Percentiles rank a stretch among this genome's conserved stretches.
Evolutionary conservation across 2,329 filamentous ascomycete species (phyloP).

Genomic region (Pyrenochaeta sp.): DNA sequence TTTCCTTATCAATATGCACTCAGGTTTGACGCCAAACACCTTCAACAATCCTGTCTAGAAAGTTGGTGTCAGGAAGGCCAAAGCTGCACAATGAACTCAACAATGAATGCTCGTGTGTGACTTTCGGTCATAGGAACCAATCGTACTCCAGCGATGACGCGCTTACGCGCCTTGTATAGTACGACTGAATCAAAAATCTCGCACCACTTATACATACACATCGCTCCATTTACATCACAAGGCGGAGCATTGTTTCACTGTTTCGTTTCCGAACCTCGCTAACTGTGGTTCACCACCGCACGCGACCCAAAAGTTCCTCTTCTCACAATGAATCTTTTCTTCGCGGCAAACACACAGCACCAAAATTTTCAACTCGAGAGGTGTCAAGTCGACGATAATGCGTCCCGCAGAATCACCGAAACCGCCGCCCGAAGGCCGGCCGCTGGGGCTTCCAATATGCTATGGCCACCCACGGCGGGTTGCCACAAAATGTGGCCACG

Average conservation of each 20-base stretch:
- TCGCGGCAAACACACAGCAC: constrained; percentile 13
- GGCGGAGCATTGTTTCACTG: constrained; percentile 2
- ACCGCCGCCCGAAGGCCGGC: constrained; percentile 1
- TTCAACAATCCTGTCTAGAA: constrained; percentile 18
- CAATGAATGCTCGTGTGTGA: constrained; percentile 27
- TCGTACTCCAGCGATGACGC: constrained; percentile 19
- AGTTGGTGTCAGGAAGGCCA: constrained; percentile 9
- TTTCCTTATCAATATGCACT: neutral
- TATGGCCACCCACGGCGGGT: constrained; percentile 17
- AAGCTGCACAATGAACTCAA: constrained; percentile 15
- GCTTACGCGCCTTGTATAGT: constrained; percentile 18
- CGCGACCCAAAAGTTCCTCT: constrained; percentile 15
- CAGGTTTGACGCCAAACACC: constrained; percentile 6
- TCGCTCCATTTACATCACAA: constrained; percentile 8
- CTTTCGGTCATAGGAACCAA: constrained; percentile 19
- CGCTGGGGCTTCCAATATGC: constrained; percentile 2
- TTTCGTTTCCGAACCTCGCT: constrained; percentile 5
- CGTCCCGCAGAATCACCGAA: constrained; percentile 4
- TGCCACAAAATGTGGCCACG: constrained; percentile 34
- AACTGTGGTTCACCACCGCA: constrained; percentile 18
- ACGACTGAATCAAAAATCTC: constrained; percentile 21
- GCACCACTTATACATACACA: constrained; percentile 4
- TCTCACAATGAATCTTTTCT: constrained; percentile 19
- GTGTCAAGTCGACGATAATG: constrained; percentile 16
- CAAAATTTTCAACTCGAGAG: constrained; percentile 13